Base-by-base conservation (phyloP, 768 basidiomycete species). In the Hortiboletus campestris region DNA sequence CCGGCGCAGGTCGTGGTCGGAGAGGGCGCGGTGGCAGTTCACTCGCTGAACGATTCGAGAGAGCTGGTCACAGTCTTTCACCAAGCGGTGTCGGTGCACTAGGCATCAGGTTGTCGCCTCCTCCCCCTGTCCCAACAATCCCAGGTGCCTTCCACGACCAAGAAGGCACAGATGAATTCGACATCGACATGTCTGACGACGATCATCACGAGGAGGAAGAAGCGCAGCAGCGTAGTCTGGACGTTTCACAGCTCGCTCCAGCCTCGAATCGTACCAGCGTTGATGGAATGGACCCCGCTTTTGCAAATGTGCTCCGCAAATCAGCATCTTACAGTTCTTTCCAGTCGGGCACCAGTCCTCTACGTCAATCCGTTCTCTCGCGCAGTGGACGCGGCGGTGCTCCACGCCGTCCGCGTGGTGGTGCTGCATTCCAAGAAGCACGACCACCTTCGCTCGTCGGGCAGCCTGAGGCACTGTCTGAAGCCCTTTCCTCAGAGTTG, bases 211-310 rank as follows among this genome's bases (percentile, higher is more conserved):
- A 62, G 2, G 56, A 58, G 25, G 73, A 68, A 46, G 73, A 71
- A 14, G 56, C 61, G 17, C 67, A 62, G n/a, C 61, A 66, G 20
- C 59, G 63, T 41, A 49, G 65, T 36, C 58, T 67, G 12, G 61
- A 69, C 3, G 70, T 70, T 14, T 80, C 77, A 10, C 74, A 72
- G 11, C 68, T 71, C 36, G 66, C 74, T 38, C 63, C 70, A 13
- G 71, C 67, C 10, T 86, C 85, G 4, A 88, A 88, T 62, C 78
- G 85, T 35, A 82, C 82, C 7, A 89, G 86, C 62, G 80, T 91
- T 5, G 90, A 93, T 53, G 91, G 90, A 42, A 90, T 94, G 88
- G 92, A 94, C 58, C 92, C 93, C 11, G 80, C 75, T 1, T 94
- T 91, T 64, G 90, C 91, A 50, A 89, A 89, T 56, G 78, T 91